A percentile compares a stretch with the other conserved stretches of the same genome.
Evolutionary conservation across 306 rosid species (phyloP).

Genomic region (Crataegus laevigata): DNA sequence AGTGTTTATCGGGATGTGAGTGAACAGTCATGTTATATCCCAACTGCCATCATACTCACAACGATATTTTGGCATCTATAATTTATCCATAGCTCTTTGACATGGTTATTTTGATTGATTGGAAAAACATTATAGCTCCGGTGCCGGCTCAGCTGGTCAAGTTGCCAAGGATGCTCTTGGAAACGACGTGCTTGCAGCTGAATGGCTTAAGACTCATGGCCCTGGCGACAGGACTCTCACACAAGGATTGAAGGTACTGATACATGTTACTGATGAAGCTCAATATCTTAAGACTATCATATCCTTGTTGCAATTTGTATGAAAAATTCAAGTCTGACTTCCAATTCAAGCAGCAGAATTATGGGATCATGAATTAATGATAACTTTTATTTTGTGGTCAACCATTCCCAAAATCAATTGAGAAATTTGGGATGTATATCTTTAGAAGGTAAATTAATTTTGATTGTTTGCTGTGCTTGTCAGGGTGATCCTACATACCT

Average conservation of each 20-base stretch:
- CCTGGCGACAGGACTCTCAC: slow-evolving; percentile 91
- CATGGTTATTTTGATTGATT: not conserved
- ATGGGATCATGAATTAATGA: not conserved
- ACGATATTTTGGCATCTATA: not conserved
- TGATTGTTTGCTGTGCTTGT: not conserved
- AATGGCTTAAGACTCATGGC: slow-evolving; percentile 83
- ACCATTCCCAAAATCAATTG: not conserved
- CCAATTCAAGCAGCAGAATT: not conserved
- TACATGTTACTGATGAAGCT: not conserved
- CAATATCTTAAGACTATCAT: not conserved
- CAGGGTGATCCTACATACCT: slow-evolving; percentile 98
- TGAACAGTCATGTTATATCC: not conserved
- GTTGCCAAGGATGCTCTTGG: slow-evolving; percentile 88
- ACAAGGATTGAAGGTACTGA: slow-evolving; percentile 75
- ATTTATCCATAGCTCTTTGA: not conserved
- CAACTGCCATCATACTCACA: not conserved
- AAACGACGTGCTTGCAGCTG: slow-evolving; percentile 63
- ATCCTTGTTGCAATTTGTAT: not conserved
- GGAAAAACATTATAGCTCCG: slow-evolving; percentile 34
- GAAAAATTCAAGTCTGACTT: not conserved
- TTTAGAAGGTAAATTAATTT: not conserved
- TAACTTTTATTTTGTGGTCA: not conserved
- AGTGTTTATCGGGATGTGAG: not conserved
- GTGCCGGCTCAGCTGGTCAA: slow-evolving; percentile 36
- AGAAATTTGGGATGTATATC: not conserved